Conservation (phyloP, 306 rosid genomes). For the Casuarina cunninghamiana region DNA sequence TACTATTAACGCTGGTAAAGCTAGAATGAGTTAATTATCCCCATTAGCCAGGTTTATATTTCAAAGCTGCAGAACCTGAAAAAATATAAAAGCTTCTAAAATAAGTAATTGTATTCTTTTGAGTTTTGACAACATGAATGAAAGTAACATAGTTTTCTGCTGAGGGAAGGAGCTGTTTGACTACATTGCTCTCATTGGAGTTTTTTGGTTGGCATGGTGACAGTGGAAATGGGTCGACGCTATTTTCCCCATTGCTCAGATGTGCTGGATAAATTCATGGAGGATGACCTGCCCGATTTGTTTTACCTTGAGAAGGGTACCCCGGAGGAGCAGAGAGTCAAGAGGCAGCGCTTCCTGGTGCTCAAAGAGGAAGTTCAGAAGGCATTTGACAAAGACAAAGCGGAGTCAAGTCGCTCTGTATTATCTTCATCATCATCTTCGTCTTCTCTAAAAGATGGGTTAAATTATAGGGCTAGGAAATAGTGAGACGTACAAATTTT, state of each 20-base stretch:
- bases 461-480: conserved; percentile 46
- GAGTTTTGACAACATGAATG: not conserved
- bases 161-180: not conserved
- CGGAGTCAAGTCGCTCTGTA: conserved; percentile 48
- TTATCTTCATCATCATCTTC: conserved; percentile 53
- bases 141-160: not conserved
- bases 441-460: conserved; percentile 45
- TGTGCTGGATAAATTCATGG: conserved; percentile 77
- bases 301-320: conserved; percentile 73
- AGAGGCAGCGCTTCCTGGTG: conserved; percentile 79
- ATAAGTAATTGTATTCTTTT: not conserved
- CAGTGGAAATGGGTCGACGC: conserved; percentile 89
- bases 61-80: not conserved
- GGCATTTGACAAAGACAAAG: conserved; percentile 81
- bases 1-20: not conserved
- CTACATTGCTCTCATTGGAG: conserved; percentile 14
- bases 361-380: conserved; percentile 87
- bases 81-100: not conserved
- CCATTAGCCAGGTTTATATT: not conserved
- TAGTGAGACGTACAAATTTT: conserved; percentile 5
- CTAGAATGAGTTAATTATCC: not conserved
- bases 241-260: conserved; percentile 98
- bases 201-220: conserved; percentile 15
- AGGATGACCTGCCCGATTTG: conserved; percentile 67
- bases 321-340: conserved; percentile 64